These are phyloP conservation scores for Letharia lupina DNA, from an alignment of 495 filamentous ascomycete species.

Conservation along the genomic window DNA sequence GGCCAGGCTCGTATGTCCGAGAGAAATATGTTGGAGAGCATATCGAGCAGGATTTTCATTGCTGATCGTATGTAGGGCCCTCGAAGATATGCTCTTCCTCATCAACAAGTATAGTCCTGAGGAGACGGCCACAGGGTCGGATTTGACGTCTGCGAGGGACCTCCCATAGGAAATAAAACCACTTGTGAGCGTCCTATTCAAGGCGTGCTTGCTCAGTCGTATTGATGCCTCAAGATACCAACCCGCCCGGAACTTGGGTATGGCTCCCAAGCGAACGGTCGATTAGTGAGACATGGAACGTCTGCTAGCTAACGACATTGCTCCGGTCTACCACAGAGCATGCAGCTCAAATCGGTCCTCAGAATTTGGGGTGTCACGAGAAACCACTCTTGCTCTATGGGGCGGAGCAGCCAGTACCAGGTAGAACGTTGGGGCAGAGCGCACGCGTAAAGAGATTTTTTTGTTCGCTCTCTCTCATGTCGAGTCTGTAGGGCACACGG, in stretches of 20 bases:
- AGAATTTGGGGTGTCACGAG: not conserved
- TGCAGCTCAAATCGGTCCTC: not conserved
- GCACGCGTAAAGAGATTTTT: not conserved
- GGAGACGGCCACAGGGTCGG: not conserved
- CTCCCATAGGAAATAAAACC: too few species aligned
- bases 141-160: too few species aligned
- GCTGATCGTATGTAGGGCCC: not conserved
- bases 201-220: too few species aligned
- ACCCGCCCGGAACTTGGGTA: too few species aligned
- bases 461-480: not conserved
- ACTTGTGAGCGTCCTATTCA: too few species aligned
- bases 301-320: not conserved
- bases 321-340: not conserved
- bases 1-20: slow-evolving; percentile 11
- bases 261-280: not conserved
- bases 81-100: slow-evolving; percentile 22
- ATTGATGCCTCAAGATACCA: too few species aligned
- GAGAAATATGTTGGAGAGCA: slow-evolving; percentile 2
- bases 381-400: not conserved
- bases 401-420: too few species aligned
- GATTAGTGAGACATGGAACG: not conserved
- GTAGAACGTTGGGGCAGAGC: not conserved
- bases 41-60: not conserved
- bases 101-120: slow-evolving; percentile 21
- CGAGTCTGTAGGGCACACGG: too few species aligned